Conservation (phyloP, 495 filamentous ascomycete genomes). For the Jackrogersella multiformis region DNA sequence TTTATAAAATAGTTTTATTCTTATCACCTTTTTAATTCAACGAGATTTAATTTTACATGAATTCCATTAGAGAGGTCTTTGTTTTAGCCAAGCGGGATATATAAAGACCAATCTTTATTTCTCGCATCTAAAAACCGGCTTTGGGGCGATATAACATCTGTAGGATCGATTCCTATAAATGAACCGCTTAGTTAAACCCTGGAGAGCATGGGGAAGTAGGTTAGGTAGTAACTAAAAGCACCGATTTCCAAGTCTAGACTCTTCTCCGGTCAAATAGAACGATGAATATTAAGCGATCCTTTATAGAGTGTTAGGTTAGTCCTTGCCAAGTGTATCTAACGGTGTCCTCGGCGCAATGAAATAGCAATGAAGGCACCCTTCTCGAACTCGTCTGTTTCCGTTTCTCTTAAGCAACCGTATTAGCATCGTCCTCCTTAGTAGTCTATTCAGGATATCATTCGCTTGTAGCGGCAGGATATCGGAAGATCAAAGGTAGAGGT, state of each 20-base stretch:
- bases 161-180: not conserved
- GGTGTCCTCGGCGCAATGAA: not conserved
- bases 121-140: not conserved
- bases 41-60: no score
- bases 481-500: not conserved
- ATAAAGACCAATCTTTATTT: not conserved
- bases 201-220: not conserved
- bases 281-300: not conserved
- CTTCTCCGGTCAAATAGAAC: not conserved
- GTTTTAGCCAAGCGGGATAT: not conserved
- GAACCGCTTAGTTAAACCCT: conserved; percentile 1
- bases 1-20: not conserved
- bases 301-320: not conserved
- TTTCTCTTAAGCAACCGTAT: not conserved
- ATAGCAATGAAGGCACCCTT: conserved; percentile 1
- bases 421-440: not conserved
- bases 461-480: not conserved
- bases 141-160: not conserved
- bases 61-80: not conserved
- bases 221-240: not conserved
- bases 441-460: not conserved
- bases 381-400: not conserved
- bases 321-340: no score
- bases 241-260: conserved; percentile 1
- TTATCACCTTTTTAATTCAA: no score